These are phyloP conservation scores for Cladosporium sp. DNA, from an alignment of 2,329 filamentous ascomycete species.

Conservation along the genomic window DNA sequence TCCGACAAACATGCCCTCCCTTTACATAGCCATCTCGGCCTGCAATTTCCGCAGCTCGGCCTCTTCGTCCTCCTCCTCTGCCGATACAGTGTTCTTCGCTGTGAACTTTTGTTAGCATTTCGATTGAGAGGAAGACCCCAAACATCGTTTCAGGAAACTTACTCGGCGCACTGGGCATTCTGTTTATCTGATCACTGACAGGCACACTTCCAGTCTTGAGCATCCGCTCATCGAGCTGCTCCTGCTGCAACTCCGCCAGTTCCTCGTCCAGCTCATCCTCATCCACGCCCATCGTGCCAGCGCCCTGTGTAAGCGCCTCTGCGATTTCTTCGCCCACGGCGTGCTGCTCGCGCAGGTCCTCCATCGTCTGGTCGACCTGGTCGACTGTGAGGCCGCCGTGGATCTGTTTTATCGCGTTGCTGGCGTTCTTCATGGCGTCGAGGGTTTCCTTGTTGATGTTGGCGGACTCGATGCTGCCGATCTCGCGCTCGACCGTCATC, in stretches of 20 bases:
- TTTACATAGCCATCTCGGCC: slow-evolving; percentile 93
- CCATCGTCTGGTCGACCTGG: slow-evolving; percentile 95
- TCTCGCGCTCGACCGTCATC: slow-evolving; percentile 88
- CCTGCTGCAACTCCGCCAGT: slow-evolving; percentile 83
- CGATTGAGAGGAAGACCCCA: background rate
- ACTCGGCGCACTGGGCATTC: slow-evolving; percentile 57
- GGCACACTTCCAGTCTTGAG: slow-evolving; percentile 83
- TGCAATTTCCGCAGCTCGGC: slow-evolving; percentile 90
- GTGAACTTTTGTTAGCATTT: slow-evolving; percentile 31
- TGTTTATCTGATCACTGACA: slow-evolving; percentile 72
- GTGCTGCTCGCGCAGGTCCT: slow-evolving; percentile 87
- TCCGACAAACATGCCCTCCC: background rate
- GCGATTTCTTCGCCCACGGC: slow-evolving; percentile 91
- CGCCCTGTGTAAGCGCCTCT: slow-evolving; percentile 73
- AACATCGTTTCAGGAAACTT: slow-evolving; percentile 3
- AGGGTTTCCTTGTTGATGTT: slow-evolving; percentile 99
- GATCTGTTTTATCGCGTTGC: slow-evolving; percentile 88
- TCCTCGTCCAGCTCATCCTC: slow-evolving; percentile 85
- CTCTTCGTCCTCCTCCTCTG: slow-evolving; percentile 90
- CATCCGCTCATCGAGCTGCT: slow-evolving; percentile 91
- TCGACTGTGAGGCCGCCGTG: slow-evolving; percentile 88
- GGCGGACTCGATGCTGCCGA: slow-evolving; percentile 93
- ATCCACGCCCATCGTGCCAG: slow-evolving; percentile 71
- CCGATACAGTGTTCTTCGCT: slow-evolving; percentile 42
- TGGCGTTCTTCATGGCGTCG: slow-evolving; percentile 87